phyloP scores from a whole-genome alignment of 805 yeast species.

The Lipomyces lipofer region DNA sequence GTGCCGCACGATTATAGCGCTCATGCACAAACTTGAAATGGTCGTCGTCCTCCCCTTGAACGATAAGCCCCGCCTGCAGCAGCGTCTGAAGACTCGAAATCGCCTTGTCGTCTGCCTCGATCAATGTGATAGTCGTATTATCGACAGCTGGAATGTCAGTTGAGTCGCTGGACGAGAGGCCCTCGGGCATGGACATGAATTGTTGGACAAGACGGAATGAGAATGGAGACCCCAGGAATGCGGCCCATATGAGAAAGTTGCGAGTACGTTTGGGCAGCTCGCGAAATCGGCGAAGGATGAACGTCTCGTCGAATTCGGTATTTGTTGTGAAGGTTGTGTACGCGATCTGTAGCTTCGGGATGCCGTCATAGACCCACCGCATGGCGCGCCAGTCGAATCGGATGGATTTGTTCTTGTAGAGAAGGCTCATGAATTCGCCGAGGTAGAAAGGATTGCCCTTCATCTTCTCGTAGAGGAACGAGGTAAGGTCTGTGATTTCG shows the following conservation, averaged over 20 bases:
- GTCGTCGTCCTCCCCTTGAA: constrained; percentile 3
- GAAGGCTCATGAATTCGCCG: constrained; percentile 15
- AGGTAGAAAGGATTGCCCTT: constrained; percentile 28
- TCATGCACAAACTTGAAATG: constrained; percentile 19
- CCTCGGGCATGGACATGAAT: constrained; percentile 17
- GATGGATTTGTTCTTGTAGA: constrained; percentile 12
- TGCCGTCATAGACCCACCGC: constrained; percentile 19
- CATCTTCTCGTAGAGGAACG: constrained; percentile 5
- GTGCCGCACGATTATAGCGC: constrained; percentile 18
- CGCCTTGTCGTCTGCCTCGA: constrained; percentile 27
- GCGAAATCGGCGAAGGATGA: constrained; percentile 22
- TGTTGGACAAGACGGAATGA: constrained; percentile 23
- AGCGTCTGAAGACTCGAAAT: constrained; percentile 27
- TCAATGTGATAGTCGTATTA: constrained; percentile 6
- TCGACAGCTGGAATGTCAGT: constrained; percentile 12
- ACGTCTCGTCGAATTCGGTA: constrained; percentile 21
- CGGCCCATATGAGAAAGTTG: constrained; percentile 28
- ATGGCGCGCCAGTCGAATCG: constrained; percentile 16
- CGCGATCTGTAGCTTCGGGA: constrained; percentile 5
- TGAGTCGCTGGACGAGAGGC: constrained; percentile 24
- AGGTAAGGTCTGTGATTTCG: constrained; percentile 16
- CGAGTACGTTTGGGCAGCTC: constrained; percentile 26
- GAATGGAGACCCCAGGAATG: constrained; percentile 26
- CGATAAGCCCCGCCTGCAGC: constrained; percentile 21
- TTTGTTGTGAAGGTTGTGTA: constrained; percentile 10